These are phyloP conservation scores for Aspergillus sp. DNA, from an alignment of 2,329 filamentous ascomycete genomes.

Conservation along the genomic window DNA sequence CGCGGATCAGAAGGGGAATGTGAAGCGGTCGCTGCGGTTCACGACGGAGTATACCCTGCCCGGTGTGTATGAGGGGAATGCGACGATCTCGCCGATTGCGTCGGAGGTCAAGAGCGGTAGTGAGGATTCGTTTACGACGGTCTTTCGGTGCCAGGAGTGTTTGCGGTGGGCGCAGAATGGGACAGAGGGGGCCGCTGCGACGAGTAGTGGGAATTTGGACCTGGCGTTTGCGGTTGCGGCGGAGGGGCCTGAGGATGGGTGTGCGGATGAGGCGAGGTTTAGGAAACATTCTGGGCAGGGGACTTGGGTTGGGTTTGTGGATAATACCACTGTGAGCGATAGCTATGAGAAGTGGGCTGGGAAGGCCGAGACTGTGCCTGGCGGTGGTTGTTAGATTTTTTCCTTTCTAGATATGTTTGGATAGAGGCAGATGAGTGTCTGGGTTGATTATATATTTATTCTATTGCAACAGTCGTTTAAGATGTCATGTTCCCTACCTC, in stretches of 20 bases:
- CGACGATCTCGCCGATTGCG: slow-evolving; percentile 61
- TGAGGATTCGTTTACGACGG: slow-evolving; percentile 58
- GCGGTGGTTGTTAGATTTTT: background rate
- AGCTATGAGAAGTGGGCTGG: background rate
- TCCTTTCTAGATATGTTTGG: no score
- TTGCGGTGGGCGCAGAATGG: slow-evolving; percentile 55
- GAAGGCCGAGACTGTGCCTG: background rate
- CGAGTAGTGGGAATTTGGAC: slow-evolving; percentile 47
- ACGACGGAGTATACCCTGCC: slow-evolving; percentile 61
- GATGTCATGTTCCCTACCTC: no score
- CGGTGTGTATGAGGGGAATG: slow-evolving; percentile 60
- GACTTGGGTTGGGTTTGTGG: background rate
- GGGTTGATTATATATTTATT: no score
- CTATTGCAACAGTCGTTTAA: no score
- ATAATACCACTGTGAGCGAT: background rate
- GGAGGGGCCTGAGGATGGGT: background rate
- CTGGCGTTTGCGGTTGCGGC: slow-evolving; percentile 53
- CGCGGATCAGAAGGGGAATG: slow-evolving; percentile 49
- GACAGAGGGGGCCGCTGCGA: slow-evolving; percentile 44
- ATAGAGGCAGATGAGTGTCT: no score
- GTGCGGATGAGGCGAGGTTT: background rate
- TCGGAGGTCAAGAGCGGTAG: slow-evolving; percentile 59
- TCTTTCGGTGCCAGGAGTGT: slow-evolving; percentile 65
- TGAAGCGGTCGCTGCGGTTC: slow-evolving; percentile 60
- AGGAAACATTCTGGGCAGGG: background rate